These are phyloP conservation scores for Penicillium griseofulvum DNA, from an alignment of 2,329 filamentous ascomycete species.

Conservation along the genomic window DNA sequence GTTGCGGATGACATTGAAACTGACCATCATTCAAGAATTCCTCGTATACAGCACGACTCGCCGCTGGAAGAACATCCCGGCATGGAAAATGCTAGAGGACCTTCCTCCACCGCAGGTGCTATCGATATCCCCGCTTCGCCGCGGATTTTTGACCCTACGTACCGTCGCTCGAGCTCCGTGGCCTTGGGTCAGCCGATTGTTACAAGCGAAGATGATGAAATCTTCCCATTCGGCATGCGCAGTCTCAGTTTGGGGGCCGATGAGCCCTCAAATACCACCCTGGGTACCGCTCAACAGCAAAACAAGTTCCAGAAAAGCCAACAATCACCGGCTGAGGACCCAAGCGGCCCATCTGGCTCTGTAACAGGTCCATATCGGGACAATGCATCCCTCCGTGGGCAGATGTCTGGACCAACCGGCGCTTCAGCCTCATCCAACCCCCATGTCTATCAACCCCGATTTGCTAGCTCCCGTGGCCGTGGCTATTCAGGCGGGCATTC, in stretches of 20 bases:
- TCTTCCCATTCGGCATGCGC: constrained; percentile 46
- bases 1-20: constrained; percentile 65
- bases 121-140: constrained; percentile 52
- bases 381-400: constrained; percentile 18
- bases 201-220: constrained; percentile 44
- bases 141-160: constrained; percentile 39
- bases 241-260: constrained; percentile 49
- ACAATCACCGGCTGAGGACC: constrained; percentile 22
- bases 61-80: constrained; percentile 38
- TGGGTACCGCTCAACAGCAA: constrained; percentile 34
- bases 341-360: constrained; percentile 16
- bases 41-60: constrained; percentile 32
- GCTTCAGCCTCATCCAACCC: constrained; percentile 33
- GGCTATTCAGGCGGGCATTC: constrained; percentile 40
- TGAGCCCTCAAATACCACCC: constrained; percentile 33
- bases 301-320: constrained; percentile 28
- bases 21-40: constrained; percentile 32
- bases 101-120: constrained; percentile 40
- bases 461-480: constrained; percentile 37
- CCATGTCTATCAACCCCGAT: constrained; percentile 39
- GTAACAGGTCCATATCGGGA: constrained; percentile 20
- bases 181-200: constrained; percentile 38
- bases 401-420: constrained; percentile 26
- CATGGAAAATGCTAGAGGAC: constrained; percentile 34
- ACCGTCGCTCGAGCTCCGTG: constrained; percentile 47